These are phyloP conservation scores for Nannochloropsis gaditana DNA, from an alignment of 108 stramenopile genomes.

Conservation along the genomic window DNA sequence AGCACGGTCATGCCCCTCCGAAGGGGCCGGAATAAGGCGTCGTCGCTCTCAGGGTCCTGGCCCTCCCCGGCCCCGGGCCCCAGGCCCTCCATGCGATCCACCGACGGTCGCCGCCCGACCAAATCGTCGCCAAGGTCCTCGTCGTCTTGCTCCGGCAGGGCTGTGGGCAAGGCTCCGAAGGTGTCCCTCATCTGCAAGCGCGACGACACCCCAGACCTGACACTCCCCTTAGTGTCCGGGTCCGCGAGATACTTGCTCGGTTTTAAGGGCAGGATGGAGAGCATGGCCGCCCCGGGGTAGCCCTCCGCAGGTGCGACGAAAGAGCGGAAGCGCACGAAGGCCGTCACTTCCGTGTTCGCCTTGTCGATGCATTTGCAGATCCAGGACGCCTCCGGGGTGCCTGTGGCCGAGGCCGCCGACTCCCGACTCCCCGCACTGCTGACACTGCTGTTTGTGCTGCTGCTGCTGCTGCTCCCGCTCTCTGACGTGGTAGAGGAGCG, in stretches of 20 bases:
- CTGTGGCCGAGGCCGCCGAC: background rate
- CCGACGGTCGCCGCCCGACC: background rate
- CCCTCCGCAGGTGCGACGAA: background rate
- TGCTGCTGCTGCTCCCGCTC: background rate
- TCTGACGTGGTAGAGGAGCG: background rate
- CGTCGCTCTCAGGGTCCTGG: background rate
- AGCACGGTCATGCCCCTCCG: background rate
- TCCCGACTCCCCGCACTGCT: slow-evolving; percentile 9
- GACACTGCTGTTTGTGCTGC: slow-evolving; percentile 3
- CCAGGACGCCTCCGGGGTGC: background rate
- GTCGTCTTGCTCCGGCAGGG: slow-evolving; percentile 2
- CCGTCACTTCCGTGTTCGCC: background rate
- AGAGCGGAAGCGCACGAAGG: background rate
- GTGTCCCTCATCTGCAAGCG: background rate
- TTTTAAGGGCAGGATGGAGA: background rate
- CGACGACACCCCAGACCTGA: slow-evolving; percentile 12
- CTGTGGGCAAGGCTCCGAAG: background rate
- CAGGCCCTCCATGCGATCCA: background rate
- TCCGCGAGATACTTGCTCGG: background rate
- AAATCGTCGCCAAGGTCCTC: background rate
- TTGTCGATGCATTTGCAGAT: slow-evolving; percentile 20
- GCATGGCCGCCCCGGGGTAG: background rate
- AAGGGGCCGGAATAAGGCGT: slow-evolving; percentile 5
- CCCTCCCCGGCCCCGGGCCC: background rate
- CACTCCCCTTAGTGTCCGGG: background rate